These are phyloP conservation scores for Globisporangium spinosum DNA, from an alignment of 352 stramenopile genomes.

Conservation along the genomic window DNA sequence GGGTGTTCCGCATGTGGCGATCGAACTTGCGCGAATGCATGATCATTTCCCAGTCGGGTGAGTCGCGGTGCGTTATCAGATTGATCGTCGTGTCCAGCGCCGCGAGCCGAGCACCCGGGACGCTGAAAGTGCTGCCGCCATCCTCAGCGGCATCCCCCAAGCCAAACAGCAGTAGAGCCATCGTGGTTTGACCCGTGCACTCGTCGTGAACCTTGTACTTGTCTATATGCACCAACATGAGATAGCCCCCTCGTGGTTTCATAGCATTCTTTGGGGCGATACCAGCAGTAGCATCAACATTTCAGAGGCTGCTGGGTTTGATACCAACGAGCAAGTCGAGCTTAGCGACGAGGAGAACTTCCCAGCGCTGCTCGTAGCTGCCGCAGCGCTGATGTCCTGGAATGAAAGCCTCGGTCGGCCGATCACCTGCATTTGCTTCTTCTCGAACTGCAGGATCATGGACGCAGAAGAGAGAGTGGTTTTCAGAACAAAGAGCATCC, in stretches of 20 bases:
- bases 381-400: constrained; percentile 25
- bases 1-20: constrained; percentile 57
- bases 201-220: constrained; percentile 40
- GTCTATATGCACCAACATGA: constrained; percentile 47
- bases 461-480: constrained; percentile 55
- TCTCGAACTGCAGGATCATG: constrained; percentile 66
- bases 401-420: constrained; percentile 46
- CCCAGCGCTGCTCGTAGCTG: background rate
- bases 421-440: constrained; percentile 61
- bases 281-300: background rate
- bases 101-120: constrained; percentile 1
- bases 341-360: background rate
- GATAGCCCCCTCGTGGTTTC: constrained; percentile 34
- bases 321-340: background rate
- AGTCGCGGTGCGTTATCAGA: constrained; percentile 3
- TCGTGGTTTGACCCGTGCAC: background rate
- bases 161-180: constrained; percentile 9
- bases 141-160: background rate
- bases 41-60: constrained; percentile 35
- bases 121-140: background rate
- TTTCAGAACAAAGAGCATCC: constrained; percentile 68
- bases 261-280: constrained; percentile 1
- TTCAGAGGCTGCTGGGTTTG: background rate
- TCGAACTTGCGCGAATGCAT: constrained; percentile 67
- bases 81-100: constrained; percentile 9